Conservation (phyloP, 139 green algal genomes). For the Desmodesmus armatus region DNA sequence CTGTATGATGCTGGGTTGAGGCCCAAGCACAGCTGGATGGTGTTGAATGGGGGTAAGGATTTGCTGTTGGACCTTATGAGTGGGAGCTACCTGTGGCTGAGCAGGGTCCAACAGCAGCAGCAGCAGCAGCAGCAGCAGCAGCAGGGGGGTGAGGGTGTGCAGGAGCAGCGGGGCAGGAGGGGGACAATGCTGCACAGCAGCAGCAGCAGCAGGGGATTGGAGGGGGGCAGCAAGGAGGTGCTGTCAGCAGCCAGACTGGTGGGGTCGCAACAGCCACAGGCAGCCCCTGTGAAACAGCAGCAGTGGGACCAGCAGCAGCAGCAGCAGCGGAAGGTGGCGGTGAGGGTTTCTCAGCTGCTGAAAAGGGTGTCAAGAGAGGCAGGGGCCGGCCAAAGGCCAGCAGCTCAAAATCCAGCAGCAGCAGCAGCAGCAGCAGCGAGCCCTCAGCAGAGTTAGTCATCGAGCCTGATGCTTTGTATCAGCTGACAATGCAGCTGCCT, state of each 20-base stretch:
- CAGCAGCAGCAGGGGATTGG: not conserved
- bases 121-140: slow-evolving; percentile 30
- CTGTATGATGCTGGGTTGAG: not conserved
- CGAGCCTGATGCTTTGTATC: slow-evolving; percentile 5
- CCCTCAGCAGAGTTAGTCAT: not conserved
- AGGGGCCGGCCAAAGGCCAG: not conserved
- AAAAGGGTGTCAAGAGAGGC: no score
- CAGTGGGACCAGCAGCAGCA: not conserved
- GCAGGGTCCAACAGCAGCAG: not conserved
- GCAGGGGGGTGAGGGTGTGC: not conserved
- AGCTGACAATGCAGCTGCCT: slow-evolving; percentile 23
- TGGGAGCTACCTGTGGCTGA: slow-evolving; percentile 34
- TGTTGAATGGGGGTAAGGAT: not conserved
- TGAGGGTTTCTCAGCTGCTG: not conserved
- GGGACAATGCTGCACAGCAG: not conserved
- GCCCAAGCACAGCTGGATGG: slow-evolving; percentile 30
- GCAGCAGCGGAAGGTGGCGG: not conserved
- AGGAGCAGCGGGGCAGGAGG: not conserved
- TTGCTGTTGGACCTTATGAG: slow-evolving; percentile 31
- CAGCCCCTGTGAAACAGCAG: not conserved
- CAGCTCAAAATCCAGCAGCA: not conserved
- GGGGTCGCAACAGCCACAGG: not conserved
- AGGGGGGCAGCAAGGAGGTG: no score
- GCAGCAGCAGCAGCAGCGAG: not conserved
- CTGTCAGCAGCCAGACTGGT: no score